These are phyloP conservation scores for Alisma plantagoaquatica DNA, from an alignment of 106 monocot species.

Conservation along the genomic window DNA sequence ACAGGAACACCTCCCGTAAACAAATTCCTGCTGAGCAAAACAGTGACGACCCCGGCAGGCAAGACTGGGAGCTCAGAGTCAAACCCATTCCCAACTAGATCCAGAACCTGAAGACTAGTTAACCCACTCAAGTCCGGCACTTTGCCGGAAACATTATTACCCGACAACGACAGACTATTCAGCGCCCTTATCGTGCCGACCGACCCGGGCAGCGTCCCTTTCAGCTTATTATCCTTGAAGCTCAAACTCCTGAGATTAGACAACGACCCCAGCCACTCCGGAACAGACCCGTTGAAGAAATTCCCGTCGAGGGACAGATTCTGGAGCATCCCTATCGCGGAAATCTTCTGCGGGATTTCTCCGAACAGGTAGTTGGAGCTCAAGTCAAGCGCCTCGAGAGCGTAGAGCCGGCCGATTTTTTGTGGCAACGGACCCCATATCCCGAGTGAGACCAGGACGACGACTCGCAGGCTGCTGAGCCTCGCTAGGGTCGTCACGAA, in stretches of 20 bases:
- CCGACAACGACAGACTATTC: constrained; percentile 37
- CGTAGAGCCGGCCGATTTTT: constrained; percentile 49
- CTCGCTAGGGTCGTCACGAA: constrained; percentile 59
- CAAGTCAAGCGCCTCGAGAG: constrained; percentile 62
- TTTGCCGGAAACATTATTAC: constrained; percentile 50
- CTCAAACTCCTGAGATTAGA: constrained; percentile 49
- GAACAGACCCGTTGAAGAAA: constrained; percentile 54
- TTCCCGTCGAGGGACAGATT: constrained; percentile 52
- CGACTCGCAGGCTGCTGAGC: constrained; percentile 38
- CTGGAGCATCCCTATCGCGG: constrained; percentile 34
- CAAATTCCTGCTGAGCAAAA: constrained; percentile 54
- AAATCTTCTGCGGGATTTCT: constrained; percentile 48
- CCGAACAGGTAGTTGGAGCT: constrained; percentile 66
- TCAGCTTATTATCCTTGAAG: constrained; percentile 42
- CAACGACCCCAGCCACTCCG: constrained; percentile 50
- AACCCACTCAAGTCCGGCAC: constrained; percentile 47
- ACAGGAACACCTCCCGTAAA: constrained; percentile 45
- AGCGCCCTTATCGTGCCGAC: constrained; percentile 31
- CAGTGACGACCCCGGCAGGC: constrained; percentile 42
- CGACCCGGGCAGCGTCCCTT: constrained; percentile 40
- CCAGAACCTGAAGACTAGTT: constrained; percentile 43
- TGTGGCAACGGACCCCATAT: constrained; percentile 68
- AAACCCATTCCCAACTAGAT: constrained; percentile 48
- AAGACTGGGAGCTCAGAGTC: constrained; percentile 38
- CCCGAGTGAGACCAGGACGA: constrained; percentile 65